Evolutionary conservation across 257 asterid genomes (phyloP), one percentile per base, ranked within the genome.

Genomic region (Jacaranda copaia): DNA sequence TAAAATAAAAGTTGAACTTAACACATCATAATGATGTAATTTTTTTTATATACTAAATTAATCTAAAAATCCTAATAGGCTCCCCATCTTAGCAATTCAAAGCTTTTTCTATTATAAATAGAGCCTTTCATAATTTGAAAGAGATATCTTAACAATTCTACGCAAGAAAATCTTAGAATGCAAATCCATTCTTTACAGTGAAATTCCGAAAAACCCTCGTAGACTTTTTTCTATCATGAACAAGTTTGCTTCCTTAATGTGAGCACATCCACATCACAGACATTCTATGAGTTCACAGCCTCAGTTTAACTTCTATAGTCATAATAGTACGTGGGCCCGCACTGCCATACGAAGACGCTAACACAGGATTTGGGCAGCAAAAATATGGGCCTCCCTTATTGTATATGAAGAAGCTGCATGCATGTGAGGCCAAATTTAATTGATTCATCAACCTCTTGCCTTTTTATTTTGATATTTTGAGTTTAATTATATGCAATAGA

Each of bases 231-330:
- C 32, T 0, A 25, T 2, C 32, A 25, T 2, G 32, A 25, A 25
- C 32, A 25, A 25, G 1, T 25, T 60, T 73, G 68, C 42, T 39
- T 56, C 32, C 68, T 8, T 8, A 57, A 53, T 39, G 8, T 18
- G 25, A 77, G 73, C 61, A 69, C 48, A 19, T 68, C 68, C 83
- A 79, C 83, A 61, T 69, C 82, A 68, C 66, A 59, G 36, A 76
- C 70, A 45, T 80, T 61, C 72, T 61, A 19, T 75, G 81, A 13
- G 0, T 39, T 16, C 19, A 61, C 43, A 14, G n/a, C 72, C 63
- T 19, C 25, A n/a, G 39, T 60, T 69, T 18, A 51, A 55, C 38
- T 67, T 18, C 35, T 67, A 74, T 36, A 38, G 64, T 58, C 64
- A 58, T 38, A 68, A 48, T 46, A 11, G 19, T 48, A 48, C 2